A percentile compares a stretch with the other conserved stretches of the same genome.
Evolutionary conservation across 1,284 basidiomycete species (phyloP).

Genomic region (Gomphus bonarii): DNA sequence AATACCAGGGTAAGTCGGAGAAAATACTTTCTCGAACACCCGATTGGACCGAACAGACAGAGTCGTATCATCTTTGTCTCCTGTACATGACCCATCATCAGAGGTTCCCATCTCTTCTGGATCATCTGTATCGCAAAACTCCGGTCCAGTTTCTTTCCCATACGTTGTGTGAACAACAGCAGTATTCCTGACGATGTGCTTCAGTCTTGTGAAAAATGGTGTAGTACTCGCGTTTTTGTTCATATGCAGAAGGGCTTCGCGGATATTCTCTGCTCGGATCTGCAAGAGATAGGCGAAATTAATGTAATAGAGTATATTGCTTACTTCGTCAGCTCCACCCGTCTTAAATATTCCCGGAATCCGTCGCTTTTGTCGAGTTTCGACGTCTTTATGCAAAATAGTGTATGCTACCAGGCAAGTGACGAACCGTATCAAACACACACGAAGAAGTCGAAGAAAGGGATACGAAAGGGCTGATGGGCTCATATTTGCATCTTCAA

Average conservation of each 20-base stretch:
- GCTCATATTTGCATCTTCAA: neutral
- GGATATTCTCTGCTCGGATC: conserved; percentile 3
- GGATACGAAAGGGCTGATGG: neutral
- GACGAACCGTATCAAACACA: neutral
- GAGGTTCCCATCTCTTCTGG: neutral
- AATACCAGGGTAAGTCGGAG: neutral
- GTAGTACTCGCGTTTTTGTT: neutral
- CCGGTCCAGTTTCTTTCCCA: neutral
- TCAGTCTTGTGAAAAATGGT: neutral
- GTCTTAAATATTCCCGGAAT: neutral
- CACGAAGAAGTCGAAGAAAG: conserved; percentile 1
- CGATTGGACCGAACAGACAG: neutral
- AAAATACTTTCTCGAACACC: neutral
- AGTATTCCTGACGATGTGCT: neutral
- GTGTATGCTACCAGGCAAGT: neutral
- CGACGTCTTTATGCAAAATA: neutral
- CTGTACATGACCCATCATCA: neutral
- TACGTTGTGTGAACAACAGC: neutral
- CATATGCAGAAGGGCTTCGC: neutral
- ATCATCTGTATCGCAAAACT: neutral
- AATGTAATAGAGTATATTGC: neutral
- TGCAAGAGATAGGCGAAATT: neutral
- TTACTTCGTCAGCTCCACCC: neutral
- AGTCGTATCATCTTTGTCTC: neutral
- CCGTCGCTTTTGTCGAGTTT: conserved; percentile 3